Base-by-base conservation (phyloP, 139 green algal species). In the Chlamydomonas asymmetrica region DNA sequence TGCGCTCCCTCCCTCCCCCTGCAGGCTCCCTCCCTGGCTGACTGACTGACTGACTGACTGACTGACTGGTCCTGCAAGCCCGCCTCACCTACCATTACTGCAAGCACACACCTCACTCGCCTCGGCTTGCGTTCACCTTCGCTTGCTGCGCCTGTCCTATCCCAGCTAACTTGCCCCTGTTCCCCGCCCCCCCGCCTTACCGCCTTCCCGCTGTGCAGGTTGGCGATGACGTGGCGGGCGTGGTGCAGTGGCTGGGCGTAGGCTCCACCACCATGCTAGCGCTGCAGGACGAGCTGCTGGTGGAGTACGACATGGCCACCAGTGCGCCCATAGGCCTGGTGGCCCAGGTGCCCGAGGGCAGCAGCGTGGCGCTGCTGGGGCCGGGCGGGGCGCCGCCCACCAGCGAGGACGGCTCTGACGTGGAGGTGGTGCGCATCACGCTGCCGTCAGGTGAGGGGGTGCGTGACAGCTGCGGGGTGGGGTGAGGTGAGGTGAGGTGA, bases 311-410 rank as follows among this genome's bases (percentile, higher is more conserved):
- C 64, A 65, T 80, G 25, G 54, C 50, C 22, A 82, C 38, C 35
- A 74, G 81, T 41, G 67, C 83, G 2, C 87, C 90, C 13, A 73
- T 93, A 1, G 91, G 91, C 18, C 45, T 90, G 35, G 90, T 88
- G n/a, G 56, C 74, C 0, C 78, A 87, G 22, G n/a, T 93, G 48
- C 75, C 85, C 5, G 74, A 81, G 68, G 69, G 5, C 37, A 56
- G 54, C 25, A 35, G 1, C 23, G 72, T 89, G 20, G 52, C 61
- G 38, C 79, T 91, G 29, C 62, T 84, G n/a, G 76, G 74, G 27
- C 69, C 59, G 0, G 35, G 65, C 9, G 50, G 67, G 23, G 22
- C 20, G 31, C 59, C 67, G 18, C 32, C 74, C 5, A 27, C 45
- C 8, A 63, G 23, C 27, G 74, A 75, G 2, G 83, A 90, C 37